Conservation (phyloP, 345 rosid genomes). For the Camelina sativa region DNA sequence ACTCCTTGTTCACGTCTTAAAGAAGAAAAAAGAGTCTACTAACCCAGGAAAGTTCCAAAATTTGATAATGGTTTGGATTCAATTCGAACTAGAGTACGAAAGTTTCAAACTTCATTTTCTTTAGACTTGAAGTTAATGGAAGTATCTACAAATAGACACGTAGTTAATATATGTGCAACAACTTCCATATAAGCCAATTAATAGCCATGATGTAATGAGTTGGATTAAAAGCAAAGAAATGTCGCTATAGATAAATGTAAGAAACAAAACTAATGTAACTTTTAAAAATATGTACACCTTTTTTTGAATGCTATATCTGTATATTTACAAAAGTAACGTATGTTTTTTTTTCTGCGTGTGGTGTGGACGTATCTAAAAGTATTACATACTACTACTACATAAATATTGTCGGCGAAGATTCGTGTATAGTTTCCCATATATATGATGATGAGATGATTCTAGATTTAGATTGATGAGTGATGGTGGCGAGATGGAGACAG, state of each 20-base stretch:
- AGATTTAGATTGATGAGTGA: constrained; percentile 37
- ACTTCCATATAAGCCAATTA: constrained; percentile 35
- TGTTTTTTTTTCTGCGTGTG: constrained; percentile 23
- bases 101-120: not conserved
- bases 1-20: not conserved
- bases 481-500: constrained; percentile 48
- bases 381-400: constrained; percentile 20
- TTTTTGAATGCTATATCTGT: not conserved
- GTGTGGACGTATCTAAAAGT: constrained; percentile 30
- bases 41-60: constrained; percentile 7
- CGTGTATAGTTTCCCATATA: constrained; percentile 12
- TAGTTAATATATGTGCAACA: constrained; percentile 29
- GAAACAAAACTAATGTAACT: constrained; percentile 28
- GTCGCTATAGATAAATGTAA: constrained; percentile 30
- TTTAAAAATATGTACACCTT: constrained; percentile 5
- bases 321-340: constrained; percentile 12
- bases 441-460: constrained; percentile 8
- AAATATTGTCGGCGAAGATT: constrained; percentile 42
- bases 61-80: not conserved
- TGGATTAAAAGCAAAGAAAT: constrained; percentile 45
- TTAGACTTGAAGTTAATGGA: constrained; percentile 20
- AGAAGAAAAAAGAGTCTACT: not conserved
- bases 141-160: constrained; percentile 35
- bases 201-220: constrained; percentile 33
- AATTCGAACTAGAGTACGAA: not conserved